Evolutionary conservation across 352 stramenopile genomes (phyloP).

Genomic region (Phytophthora cryptogea): DNA sequence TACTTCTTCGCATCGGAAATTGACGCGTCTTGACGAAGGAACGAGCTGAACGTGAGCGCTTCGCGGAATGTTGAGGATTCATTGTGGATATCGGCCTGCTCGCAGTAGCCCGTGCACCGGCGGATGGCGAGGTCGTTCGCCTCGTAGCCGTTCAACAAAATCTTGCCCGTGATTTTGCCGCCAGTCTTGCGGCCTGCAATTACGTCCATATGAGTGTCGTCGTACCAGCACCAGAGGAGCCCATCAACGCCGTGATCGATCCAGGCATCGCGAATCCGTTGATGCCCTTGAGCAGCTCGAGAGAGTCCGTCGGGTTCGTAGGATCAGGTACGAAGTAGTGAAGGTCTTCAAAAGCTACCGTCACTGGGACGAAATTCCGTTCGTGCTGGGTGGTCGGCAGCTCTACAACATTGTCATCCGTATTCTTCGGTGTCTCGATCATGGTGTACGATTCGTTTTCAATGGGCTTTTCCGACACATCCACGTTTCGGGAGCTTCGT

Average conservation of each 20-base stretch:
- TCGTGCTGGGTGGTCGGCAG: conserved; percentile 9
- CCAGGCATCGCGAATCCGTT: conserved; percentile 19
- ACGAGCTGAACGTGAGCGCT: conserved; percentile 51
- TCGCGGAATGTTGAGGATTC: conserved; percentile 14
- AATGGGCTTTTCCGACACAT: conserved; percentile 17
- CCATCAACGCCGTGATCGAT: conserved; percentile 31
- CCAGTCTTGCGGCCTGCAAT: conserved; percentile 12
- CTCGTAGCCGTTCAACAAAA: conserved; percentile 26
- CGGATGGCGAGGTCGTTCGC: conserved; percentile 22
- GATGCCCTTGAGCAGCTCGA: conserved; percentile 32
- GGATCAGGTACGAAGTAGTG: conserved; percentile 52
- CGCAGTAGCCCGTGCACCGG: conserved; percentile 27
- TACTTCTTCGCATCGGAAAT: conserved; percentile 33
- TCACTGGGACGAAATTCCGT: conserved; percentile 31
- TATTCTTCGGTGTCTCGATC: conserved; percentile 22
- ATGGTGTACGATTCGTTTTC: conserved; percentile 13
- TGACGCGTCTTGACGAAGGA: conserved; percentile 52
- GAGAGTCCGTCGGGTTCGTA: conserved; percentile 37
- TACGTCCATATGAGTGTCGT: conserved; percentile 22
- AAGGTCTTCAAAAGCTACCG: conserved; percentile 38
- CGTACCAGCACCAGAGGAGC: conserved; percentile 69
- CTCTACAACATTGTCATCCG: conserved; percentile 5
- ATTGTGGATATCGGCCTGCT: conserved; percentile 22
- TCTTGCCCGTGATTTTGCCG: conserved; percentile 11
- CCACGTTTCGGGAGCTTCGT: conserved; percentile 20